phyloP scores from a whole-genome alignment of 164 flowering plant genomes.

The Nymphaea thermarum region DNA sequence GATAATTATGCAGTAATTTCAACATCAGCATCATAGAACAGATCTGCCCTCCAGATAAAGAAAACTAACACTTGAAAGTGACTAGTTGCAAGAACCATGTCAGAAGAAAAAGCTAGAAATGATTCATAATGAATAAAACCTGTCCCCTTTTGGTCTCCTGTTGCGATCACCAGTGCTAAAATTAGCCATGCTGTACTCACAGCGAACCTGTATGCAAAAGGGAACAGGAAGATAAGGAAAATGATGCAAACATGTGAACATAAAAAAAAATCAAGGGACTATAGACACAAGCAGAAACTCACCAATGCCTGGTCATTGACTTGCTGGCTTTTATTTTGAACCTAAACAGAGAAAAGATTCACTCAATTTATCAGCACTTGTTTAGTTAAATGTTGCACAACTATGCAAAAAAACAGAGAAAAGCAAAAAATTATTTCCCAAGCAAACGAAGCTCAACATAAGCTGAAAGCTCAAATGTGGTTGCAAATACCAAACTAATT shows the following conservation, averaged over 20 bases:
- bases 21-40: too few relatives aligned
- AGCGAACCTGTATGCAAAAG: constrained; percentile 49
- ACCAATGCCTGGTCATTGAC: constrained; percentile 79
- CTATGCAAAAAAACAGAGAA: too few relatives aligned
- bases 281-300: constrained; percentile 5
- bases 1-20: too few relatives aligned
- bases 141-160: constrained; percentile 90
- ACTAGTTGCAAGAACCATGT: too few relatives aligned
- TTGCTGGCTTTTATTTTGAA: constrained; percentile 79
- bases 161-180: constrained; percentile 92
- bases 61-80: too few relatives aligned
- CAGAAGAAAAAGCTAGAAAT: not conserved
- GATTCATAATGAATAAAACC: constrained; percentile 24
- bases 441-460: too few relatives aligned
- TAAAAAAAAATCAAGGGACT: not conserved
- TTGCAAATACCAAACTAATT: too few relatives aligned
- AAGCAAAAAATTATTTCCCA: too few relatives aligned
- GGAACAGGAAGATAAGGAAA: not conserved
- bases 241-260: not conserved
- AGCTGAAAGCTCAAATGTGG: too few relatives aligned
- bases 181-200: constrained; percentile 97
- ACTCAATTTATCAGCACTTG: too few relatives aligned
- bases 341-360: constrained; percentile 29
- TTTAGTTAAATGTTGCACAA: too few relatives aligned
- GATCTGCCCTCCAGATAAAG: too few relatives aligned